Evolutionary conservation across 306 rosid species (phyloP), one percentile per base, ranked within the genome.

Genomic region (Argentina anserina): DNA sequence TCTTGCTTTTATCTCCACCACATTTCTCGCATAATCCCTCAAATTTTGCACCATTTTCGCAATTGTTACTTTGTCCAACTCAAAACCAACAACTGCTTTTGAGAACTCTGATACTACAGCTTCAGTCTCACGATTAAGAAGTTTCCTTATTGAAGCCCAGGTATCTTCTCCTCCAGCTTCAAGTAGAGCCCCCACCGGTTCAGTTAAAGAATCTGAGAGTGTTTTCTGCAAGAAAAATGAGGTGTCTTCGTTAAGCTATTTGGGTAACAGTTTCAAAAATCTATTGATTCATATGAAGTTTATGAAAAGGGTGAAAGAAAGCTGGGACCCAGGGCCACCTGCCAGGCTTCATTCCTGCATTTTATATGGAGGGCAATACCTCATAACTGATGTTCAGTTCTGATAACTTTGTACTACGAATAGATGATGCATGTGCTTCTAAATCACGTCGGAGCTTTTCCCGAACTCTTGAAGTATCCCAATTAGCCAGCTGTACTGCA

Each of bases 361-460:
- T 25, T 56, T 6, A 26, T 6, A 26, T 41, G 47, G 18, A 56
- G 58, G 77, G 49, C 64, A 68, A 78, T 81, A 91, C 98, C 94
- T 93, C 91, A 76, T 75, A 78, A 55, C 11, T 74, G 74, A 81
- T 46, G 25, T 75, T 75, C 52, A 93, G 65, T 73, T 76, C 90
- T 2, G 82, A 83, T 61, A 91, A 74, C 76, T 87, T 85, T 46
- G 83, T 88, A 81, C 62, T 50, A 17, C 85, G 43, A 82, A 93
- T 84, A 41, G 88, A 84, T 28, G 77, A 78, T 65, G 81, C 81
- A 84, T 93, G 96, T 25, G 74, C 79, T 75, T 87, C 87, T 59
- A 93, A 73, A 83, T 93, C 94, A 67, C 89, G 96, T 36, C 4
- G 62, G 83, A 93, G 91, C 73, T 93, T 89, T 52, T 89, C 97